phyloP scores from a whole-genome alignment of 2,329 filamentous ascomycete genomes.

The Aspergillus sp. region DNA sequence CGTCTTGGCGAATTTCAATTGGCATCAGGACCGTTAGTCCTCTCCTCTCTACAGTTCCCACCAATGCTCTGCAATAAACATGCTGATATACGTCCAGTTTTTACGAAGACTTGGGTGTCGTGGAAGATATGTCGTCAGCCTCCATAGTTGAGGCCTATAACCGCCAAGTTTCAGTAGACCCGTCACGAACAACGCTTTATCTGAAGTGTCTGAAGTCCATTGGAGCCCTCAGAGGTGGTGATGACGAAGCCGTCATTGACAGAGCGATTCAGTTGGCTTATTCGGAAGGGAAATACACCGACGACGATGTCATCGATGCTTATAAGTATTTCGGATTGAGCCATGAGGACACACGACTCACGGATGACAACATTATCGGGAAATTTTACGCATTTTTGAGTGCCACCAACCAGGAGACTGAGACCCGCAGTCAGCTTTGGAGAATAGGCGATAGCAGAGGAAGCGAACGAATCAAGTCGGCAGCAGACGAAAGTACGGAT shows the following conservation, averaged over 20 bases:
- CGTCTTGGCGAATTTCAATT: constrained; percentile 30
- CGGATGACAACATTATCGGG: constrained; percentile 62
- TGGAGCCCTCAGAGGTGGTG: constrained; percentile 48
- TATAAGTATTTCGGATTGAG: constrained; percentile 60
- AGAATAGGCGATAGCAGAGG: constrained; percentile 59
- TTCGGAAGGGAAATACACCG: constrained; percentile 58
- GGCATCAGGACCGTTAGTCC: constrained; percentile 32
- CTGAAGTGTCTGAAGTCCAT: constrained; percentile 65
- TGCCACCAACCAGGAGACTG: constrained; percentile 56
- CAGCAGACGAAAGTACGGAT: constrained; percentile 55
- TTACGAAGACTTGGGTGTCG: constrained; percentile 63
- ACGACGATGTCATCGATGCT: constrained; percentile 56
- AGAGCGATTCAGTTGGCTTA: constrained; percentile 58
- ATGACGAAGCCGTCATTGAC: constrained; percentile 56
- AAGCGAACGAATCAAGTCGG: constrained; percentile 58
- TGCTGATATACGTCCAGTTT: constrained; percentile 34
- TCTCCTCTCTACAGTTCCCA: neutral
- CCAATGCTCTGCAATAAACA: neutral
- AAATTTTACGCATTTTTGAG: constrained; percentile 59
- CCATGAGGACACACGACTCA: constrained; percentile 43
- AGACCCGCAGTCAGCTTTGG: constrained; percentile 56
- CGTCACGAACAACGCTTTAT: constrained; percentile 57
- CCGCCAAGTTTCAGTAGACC: constrained; percentile 58
- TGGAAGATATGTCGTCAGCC: constrained; percentile 61
- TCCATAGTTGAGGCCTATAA: constrained; percentile 64